These are phyloP conservation scores for Nannizzia gypsea DNA, from an alignment of 2,329 filamentous ascomycete species.

Conservation along the genomic window DNA sequence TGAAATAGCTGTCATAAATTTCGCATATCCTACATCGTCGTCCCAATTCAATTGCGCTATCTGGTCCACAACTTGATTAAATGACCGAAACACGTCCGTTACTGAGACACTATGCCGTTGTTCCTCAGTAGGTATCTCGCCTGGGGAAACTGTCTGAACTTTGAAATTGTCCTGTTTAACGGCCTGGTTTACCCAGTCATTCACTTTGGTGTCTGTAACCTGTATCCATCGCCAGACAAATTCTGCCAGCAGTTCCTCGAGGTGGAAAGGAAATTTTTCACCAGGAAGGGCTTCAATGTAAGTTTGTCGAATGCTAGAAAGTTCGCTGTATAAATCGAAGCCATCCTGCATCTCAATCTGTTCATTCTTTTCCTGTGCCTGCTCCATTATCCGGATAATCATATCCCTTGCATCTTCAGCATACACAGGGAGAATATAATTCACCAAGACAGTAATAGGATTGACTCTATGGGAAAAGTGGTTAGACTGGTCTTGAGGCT, in stretches of 20 bases:
- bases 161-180: constrained; percentile 83
- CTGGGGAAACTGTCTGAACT: constrained; percentile 54
- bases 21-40: constrained; percentile 83
- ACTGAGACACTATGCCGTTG: constrained; percentile 87
- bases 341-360: constrained; percentile 84
- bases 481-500: constrained; percentile 3
- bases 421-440: constrained; percentile 77
- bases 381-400: constrained; percentile 65
- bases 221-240: constrained; percentile 96
- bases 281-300: constrained; percentile 62
- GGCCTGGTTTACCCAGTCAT: constrained; percentile 76
- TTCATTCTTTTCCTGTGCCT: constrained; percentile 54
- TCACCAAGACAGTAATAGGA: constrained; percentile 59
- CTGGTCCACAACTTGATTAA: constrained; percentile 83
- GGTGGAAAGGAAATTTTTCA: constrained; percentile 67
- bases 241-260: constrained; percentile 73
- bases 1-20: constrained; percentile 89
- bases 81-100: constrained; percentile 85
- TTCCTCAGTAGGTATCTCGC: constrained; percentile 57
- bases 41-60: constrained; percentile 81
- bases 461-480: constrained; percentile 36
- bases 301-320: constrained; percentile 72
- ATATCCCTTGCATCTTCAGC: constrained; percentile 81
- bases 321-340: constrained; percentile 81
- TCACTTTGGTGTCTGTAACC: constrained; percentile 65